phyloP scores from a whole-genome alignment of 129 eudicot species.

The Chrysanthemum seticuspe region DNA sequence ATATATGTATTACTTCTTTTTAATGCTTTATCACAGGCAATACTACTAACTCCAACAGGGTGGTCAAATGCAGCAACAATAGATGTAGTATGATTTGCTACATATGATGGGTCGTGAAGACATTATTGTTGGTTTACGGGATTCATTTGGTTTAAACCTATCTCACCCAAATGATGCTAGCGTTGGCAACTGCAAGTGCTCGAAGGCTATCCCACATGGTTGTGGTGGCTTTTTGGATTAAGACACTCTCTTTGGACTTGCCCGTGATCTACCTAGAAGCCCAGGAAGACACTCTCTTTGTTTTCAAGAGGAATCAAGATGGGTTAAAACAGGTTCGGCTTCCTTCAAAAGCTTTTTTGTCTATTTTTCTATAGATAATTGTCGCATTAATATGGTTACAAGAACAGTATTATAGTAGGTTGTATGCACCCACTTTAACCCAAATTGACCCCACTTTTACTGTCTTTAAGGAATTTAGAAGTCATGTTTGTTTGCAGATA shows the following conservation, averaged over 20 bases:
- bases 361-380: too few species aligned
- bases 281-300: conserved; percentile 68
- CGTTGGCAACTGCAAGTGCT: conserved; percentile 76
- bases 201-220: conserved; percentile 78
- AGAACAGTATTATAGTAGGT: too few species aligned
- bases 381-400: too few species aligned
- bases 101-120: conserved; percentile 99
- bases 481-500: conserved; percentile 3
- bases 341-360: too few species aligned
- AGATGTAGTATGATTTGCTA: conserved; percentile 68
- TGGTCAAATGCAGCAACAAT: conserved; percentile 95
- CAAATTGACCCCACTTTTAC: too few species aligned
- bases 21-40: conserved; percentile 48
- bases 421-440: too few species aligned
- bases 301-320: too few species aligned
- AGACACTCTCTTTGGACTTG: conserved; percentile 82
- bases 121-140: conserved; percentile 80
- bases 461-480: too few species aligned
- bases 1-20: not conserved
- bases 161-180: conserved; percentile 44
- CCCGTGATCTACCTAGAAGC: conserved; percentile 78
- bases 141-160: conserved; percentile 65
- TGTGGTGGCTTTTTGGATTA: conserved; percentile 86
- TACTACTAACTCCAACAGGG: conserved; percentile 75
- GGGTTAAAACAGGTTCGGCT: too few species aligned